phyloP scores from a whole-genome alignment of 805 yeast species.

The Saccharomyces jurei region DNA sequence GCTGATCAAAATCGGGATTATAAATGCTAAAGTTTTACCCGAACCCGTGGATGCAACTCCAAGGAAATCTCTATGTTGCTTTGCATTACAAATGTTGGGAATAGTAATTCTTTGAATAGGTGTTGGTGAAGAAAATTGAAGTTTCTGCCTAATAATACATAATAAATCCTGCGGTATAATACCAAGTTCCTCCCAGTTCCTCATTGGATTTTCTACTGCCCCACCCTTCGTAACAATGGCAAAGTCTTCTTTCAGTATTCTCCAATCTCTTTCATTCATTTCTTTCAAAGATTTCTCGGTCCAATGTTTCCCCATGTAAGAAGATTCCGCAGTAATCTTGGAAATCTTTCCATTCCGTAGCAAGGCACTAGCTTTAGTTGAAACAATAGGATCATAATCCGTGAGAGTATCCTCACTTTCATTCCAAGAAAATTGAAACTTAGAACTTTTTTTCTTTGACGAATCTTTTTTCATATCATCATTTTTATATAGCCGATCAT shows the following conservation, averaged over 20 bases:
- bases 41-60: constrained; percentile 97
- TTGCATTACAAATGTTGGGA: constrained; percentile 48
- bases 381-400: constrained; percentile 35
- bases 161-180: constrained; percentile 37
- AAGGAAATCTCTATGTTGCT: constrained; percentile 49
- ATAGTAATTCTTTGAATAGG: constrained; percentile 88
- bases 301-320: constrained; percentile 45
- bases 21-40: constrained; percentile 83
- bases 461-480: constrained; percentile 3
- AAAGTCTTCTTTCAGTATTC: constrained; percentile 73
- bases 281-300: constrained; percentile 48
- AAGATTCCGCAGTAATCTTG: constrained; percentile 8
- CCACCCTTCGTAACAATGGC: constrained; percentile 50
- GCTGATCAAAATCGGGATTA: constrained; percentile 61
- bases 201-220: constrained; percentile 44
- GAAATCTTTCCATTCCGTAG: constrained; percentile 6
- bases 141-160: constrained; percentile 29
- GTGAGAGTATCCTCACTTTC: constrained; percentile 55
- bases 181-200: constrained; percentile 63
- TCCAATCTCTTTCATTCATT: constrained; percentile 86
- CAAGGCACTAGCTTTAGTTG: constrained; percentile 17
- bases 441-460: constrained; percentile 9
- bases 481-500: not conserved
- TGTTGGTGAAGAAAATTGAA: constrained; percentile 62
- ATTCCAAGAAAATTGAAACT: constrained; percentile 66